phyloP scores from a whole-genome alignment of 495 filamentous ascomycete species.

The Daldinia loculata region DNA sequence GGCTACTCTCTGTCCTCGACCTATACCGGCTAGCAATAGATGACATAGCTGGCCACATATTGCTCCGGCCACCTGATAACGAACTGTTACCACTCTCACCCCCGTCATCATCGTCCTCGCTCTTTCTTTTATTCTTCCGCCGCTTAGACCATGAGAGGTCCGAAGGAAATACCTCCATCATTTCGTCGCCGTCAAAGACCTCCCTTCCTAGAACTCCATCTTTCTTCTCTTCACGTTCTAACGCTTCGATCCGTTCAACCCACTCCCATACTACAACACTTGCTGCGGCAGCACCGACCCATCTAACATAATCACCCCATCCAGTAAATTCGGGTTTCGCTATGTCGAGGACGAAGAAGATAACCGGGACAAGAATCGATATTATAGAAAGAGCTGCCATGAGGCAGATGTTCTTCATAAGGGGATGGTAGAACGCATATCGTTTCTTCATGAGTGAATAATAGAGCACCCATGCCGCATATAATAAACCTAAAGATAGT shows the following conservation, averaged over 20 bases:
- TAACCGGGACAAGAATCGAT: slow-evolving; percentile 85
- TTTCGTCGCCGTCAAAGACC: slow-evolving; percentile 96
- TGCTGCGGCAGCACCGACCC: slow-evolving; percentile 95
- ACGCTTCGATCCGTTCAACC: slow-evolving; percentile 97
- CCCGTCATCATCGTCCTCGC: slow-evolving; percentile 40
- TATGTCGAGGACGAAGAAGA: slow-evolving; percentile 96
- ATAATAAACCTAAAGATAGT: slow-evolving; percentile 84
- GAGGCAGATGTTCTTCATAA: slow-evolving; percentile 91
- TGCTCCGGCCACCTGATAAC: slow-evolving; percentile 45
- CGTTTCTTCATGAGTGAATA: slow-evolving; percentile 91
- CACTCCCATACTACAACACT: slow-evolving; percentile 99
- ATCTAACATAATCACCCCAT: slow-evolving; percentile 97
- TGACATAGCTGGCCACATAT: slow-evolving; percentile 58
- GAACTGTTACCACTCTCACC: slow-evolving; percentile 33
- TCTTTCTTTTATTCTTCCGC: slow-evolving; percentile 46
- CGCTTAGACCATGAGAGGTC: slow-evolving; percentile 50
- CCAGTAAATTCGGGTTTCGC: slow-evolving; percentile 85
- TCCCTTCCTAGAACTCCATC: slow-evolving; percentile 94
- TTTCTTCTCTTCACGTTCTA: slow-evolving; percentile 95
- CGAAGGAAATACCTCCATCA: slow-evolving; percentile 76
- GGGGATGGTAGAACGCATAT: slow-evolving; percentile 90
- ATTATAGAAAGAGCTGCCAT: slow-evolving; percentile 82
- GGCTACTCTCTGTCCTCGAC: slow-evolving; percentile 43
- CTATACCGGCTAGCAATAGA: slow-evolving; percentile 55
- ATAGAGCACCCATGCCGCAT: slow-evolving; percentile 95